Conservation (phyloP, 2,329 filamentous ascomycete species). For the Penicillium palitans region DNA sequence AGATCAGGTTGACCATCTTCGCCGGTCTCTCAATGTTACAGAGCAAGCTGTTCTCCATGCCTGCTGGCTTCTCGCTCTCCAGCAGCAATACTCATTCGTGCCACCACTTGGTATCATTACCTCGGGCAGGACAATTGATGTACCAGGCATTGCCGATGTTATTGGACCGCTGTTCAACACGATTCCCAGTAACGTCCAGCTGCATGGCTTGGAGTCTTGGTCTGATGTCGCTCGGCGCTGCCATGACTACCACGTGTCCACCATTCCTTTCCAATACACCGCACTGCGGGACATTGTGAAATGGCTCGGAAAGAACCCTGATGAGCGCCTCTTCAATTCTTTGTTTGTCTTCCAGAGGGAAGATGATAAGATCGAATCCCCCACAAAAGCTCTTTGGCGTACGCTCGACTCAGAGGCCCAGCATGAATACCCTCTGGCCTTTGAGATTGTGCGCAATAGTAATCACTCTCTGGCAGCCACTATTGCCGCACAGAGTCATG, state of each 20-base stretch:
- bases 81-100: conserved; percentile 49
- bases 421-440: conserved; percentile 73
- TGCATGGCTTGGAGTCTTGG: conserved; percentile 56
- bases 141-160: conserved; percentile 62
- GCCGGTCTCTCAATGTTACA: conserved; percentile 66
- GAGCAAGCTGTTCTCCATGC: conserved; percentile 78
- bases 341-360: conserved; percentile 78
- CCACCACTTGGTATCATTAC: conserved; percentile 71
- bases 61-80: conserved; percentile 67
- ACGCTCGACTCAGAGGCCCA: conserved; percentile 49
- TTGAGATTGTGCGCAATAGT: conserved; percentile 65
- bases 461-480: conserved; percentile 56
- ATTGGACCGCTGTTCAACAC: conserved; percentile 91
- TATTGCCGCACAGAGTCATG: conserved; percentile 58
- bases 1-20: conserved; percentile 51
- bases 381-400: conserved; percentile 54
- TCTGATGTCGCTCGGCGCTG: conserved; percentile 60
- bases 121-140: conserved; percentile 72
- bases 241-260: conserved; percentile 68
- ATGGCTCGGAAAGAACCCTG: conserved; percentile 63
- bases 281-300: conserved; percentile 77
- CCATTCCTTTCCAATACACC: conserved; percentile 74
- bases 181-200: conserved; percentile 65
- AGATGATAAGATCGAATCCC: conserved; percentile 19
- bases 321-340: conserved; percentile 69